Percentiles rank a stretch among this genome's conserved stretches.
These are phyloP conservation scores for Fusarium decemcellulare DNA, from an alignment of 2,329 filamentous ascomycete species.

Conservation along the genomic window DNA sequence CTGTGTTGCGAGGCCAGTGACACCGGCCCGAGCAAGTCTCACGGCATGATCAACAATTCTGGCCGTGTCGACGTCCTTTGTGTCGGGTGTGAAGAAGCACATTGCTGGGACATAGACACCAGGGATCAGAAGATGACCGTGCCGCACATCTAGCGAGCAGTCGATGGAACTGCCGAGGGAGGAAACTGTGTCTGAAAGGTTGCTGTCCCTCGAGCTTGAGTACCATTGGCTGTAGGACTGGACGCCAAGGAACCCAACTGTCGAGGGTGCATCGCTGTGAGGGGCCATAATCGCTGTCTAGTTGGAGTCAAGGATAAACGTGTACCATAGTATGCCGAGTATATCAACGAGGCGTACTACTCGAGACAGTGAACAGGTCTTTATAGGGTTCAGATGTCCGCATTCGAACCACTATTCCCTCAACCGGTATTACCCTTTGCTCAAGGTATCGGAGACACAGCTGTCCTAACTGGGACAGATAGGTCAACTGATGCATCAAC, in stretches of 20 bases:
- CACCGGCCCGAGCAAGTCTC: conserved; percentile 80
- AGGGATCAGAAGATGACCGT: conserved; percentile 57
- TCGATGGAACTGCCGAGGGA: conserved; percentile 58
- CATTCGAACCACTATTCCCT: too few species aligned
- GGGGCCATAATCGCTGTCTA: conserved; percentile 34
- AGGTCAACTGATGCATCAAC: conserved; percentile 33
- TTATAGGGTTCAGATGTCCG: too few species aligned
- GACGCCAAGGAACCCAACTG: conserved; percentile 31
- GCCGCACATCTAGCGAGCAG: conserved; percentile 51
- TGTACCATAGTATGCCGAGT: too few species aligned
- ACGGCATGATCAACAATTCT: conserved; percentile 74
- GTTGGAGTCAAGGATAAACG: not conserved
- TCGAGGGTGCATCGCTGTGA: conserved; percentile 43
- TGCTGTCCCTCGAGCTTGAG: conserved; percentile 30
- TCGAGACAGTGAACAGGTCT: too few species aligned
- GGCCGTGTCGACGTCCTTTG: conserved; percentile 76
- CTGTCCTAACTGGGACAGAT: not conserved
- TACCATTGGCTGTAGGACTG: conserved; percentile 51
- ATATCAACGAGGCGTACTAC: too few species aligned
- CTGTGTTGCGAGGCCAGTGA: conserved; percentile 82
- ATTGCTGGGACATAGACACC: conserved; percentile 82
- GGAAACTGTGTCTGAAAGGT: conserved; percentile 50
- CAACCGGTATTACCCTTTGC: too few species aligned
- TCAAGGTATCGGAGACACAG: too few species aligned
- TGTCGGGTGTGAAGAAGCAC: conserved; percentile 77